Conservation (phyloP, 495 filamentous ascomycete species). For the Penicillium ucsense region DNA sequence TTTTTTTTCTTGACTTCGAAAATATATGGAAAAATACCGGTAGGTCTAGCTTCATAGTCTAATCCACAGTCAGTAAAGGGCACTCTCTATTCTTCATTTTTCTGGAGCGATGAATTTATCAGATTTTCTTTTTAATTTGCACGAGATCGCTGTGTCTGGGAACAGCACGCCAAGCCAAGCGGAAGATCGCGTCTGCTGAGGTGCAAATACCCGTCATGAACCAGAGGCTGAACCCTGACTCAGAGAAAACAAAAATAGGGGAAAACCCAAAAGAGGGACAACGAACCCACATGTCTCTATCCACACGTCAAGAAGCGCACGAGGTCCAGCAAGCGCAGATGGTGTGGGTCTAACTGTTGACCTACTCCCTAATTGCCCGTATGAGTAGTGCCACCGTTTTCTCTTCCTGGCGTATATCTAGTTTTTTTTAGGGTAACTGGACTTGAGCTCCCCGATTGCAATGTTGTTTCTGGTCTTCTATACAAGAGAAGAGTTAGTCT, state of each 20-base stretch:
- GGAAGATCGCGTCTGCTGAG: neutral
- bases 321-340: neutral
- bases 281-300: too few relatives aligned
- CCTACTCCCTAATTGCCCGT: conserved; percentile 1
- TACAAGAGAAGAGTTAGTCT: too few relatives aligned
- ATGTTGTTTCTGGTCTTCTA: too few relatives aligned
- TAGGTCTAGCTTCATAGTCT: too few relatives aligned
- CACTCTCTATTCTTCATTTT: too few relatives aligned
- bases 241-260: conserved; percentile 2
- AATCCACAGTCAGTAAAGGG: too few relatives aligned
- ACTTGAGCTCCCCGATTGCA: neutral
- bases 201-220: conserved; percentile 8
- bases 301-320: too few relatives aligned
- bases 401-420: conserved; percentile 1
- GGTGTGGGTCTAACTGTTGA: conserved; percentile 1
- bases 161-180: neutral
- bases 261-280: neutral
- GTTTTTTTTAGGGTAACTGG: neutral
- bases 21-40: too few relatives aligned
- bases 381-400: conserved; percentile 5
- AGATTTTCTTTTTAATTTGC: too few relatives aligned
- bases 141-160: too few relatives aligned
- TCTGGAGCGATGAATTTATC: too few relatives aligned
- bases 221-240: conserved; percentile 20
- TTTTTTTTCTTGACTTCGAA: too few relatives aligned